Evolutionary conservation across 139 green algal species (phyloP).

Genomic region (Chlamydomonas sp.): DNA sequence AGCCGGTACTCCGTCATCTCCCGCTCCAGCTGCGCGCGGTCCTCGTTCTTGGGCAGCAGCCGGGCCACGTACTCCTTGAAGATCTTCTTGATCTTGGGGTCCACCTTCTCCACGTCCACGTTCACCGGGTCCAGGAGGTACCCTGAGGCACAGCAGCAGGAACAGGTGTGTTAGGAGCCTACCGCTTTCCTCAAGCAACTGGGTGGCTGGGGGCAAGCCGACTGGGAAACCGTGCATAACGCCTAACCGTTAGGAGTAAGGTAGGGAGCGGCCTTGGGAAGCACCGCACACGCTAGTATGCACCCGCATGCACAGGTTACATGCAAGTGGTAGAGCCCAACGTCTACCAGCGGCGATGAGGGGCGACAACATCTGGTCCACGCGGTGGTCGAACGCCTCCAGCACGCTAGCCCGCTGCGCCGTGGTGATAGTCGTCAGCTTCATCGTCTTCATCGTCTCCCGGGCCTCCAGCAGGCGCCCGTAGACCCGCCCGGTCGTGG

Average conservation of each 20-base stretch:
- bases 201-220: background rate
- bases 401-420: background rate
- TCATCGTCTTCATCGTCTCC: background rate
- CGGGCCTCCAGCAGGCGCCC: too few relatives aligned
- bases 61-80: background rate
- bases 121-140: constrained; percentile 3
- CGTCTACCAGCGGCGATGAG: background rate
- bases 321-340: background rate
- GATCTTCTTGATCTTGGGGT: background rate
- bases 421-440: background rate
- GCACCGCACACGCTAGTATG: background rate
- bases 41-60: background rate
- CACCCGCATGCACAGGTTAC: background rate
- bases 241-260: too few relatives aligned
- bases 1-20: background rate
- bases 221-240: too few relatives aligned
- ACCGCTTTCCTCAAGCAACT: background rate
- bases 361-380: background rate
- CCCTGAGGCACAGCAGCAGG: background rate
- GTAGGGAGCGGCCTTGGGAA: background rate
- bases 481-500: background rate
- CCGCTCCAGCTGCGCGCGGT: background rate
- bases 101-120: background rate
- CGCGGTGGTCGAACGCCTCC: background rate
- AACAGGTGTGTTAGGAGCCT: background rate